Base-by-base conservation (phyloP, 169 alveolate genomes). In the Neospora caninum region DNA sequence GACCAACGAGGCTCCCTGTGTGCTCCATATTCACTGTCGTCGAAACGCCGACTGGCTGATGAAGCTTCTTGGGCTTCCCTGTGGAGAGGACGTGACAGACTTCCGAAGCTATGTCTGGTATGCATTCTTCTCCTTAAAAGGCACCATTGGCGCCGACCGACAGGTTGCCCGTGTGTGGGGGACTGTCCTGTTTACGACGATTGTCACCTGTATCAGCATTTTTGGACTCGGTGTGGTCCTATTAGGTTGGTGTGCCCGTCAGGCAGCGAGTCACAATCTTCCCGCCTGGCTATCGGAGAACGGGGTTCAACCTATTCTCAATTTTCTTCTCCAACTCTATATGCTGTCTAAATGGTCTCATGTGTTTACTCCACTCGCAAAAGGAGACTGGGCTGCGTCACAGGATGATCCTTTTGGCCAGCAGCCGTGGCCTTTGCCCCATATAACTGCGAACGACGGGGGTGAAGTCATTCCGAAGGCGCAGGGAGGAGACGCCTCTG, bases 11-110 rank as follows among this genome's bases (percentile, higher is more conserved):
- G 70, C 58, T n/a, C 94, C 94, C 6, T 91, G 94, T 34, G 94
- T 91, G 34, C 80, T 91, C 36, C 94, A 91, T 39, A 91, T 91
- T 27, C 92, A 91, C 73, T 91, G 94, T 38, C 88, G 94, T 16
- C 88, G 94, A 22, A 91, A 80, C 58, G 91, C 88, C 38, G 94
- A 91, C 58, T 41, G 80, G 53, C 41, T 91, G 73, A 78, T 73
- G 49, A n/a, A 91, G 49, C 80, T 20, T 25, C 83, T 91, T 0
- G 94, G 94, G 9, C 70, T 91, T 7, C 89, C 89, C 22, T 4
- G 6, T 25, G 89, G 89, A 13, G 89, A 82, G 25, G 27, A 42
- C 22, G 27, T 82, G 10, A 31, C 20, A 10, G 41, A 22, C 25
- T 13, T 82, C 38, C n/a, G 31, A 18, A 39, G 89, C 6, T 82